phyloP scores from a whole-genome alignment of 768 basidiomycete genomes.

The Lactifluus hygrophoroides region DNA sequence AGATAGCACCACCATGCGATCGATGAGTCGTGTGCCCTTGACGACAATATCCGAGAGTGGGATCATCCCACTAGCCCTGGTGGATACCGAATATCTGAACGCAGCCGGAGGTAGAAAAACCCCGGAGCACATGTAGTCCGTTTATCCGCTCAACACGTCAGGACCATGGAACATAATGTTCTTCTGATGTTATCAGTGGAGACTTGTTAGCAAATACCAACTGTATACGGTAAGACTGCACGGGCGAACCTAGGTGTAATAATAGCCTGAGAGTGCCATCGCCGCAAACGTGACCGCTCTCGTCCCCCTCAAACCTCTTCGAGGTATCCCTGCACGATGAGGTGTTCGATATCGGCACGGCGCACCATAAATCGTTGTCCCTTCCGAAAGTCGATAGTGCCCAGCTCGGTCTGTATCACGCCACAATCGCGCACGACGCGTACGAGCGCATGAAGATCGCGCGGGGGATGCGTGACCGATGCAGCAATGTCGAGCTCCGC shows the following conservation, averaged over 20 bases:
- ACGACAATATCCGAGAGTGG: too few relatives aligned
- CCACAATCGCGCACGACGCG: conserved; percentile 86
- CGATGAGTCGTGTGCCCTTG: neutral
- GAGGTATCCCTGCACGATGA: conserved; percentile 89
- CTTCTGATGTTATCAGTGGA: neutral
- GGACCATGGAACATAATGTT: neutral
- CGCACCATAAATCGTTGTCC: conserved; percentile 87
- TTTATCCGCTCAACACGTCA: neutral
- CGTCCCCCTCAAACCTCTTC: conserved; percentile 58
- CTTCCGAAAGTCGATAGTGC: conserved; percentile 82
- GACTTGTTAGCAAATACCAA: neutral
- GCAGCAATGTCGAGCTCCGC: conserved; percentile 85
- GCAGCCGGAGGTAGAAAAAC: neutral
- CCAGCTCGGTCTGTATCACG: conserved; percentile 84
- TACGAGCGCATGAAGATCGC: conserved; percentile 83
- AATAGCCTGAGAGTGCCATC: too few relatives aligned
- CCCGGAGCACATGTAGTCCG: neutral
- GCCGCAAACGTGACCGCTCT: too few relatives aligned
- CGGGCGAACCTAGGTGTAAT: neutral
- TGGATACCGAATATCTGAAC: neutral
- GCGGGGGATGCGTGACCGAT: conserved; percentile 74
- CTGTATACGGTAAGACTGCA: neutral
- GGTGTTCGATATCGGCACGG: conserved; percentile 83
- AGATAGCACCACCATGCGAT: neutral
- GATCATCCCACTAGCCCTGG: neutral